Base-by-base conservation (phyloP, 371 early-diverging fungal species). In the Mortierella sp. region DNA sequence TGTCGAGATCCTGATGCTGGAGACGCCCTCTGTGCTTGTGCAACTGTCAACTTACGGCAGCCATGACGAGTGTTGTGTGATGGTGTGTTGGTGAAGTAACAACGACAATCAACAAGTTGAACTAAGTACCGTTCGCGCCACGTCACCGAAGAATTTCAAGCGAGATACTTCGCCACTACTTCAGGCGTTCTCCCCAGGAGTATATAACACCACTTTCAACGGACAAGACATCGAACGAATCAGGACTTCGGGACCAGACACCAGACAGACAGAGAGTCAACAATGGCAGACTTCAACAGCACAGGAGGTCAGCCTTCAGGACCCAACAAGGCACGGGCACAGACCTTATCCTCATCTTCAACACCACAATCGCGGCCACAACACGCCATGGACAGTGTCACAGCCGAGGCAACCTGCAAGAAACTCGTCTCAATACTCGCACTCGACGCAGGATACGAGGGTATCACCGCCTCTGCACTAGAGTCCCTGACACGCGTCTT, bases 381-480 rank as follows among this genome's bases (percentile, higher is more conserved):
- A 44, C 65, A 71, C 40, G 6, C 41, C 52, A 77, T 82, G 78
- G 82, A 82, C 61, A 41, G 72, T 26, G 66, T 16, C 37, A 74
- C 78, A 6, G 78, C 75, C 7, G 78, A 82, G 40, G 82, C 82
- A 9, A 72, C 78, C 0, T 71, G 71, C 66, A 70, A 71, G 44
- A 77, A 77, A 26, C 41, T 77, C 45, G 69, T 82, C 34, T 66
- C 82, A 14, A 48, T 82, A 37, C 70, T 82, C 19, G 82, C 82
- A 9, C 68, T 82, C 31, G 78, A 70, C 39, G 87, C 85, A 10
- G 91, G 91, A 11, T 91, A 88, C 70, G 84, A 89, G 13, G 86
- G 87, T 24, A 87, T 89, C 63, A 84, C 88, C 13, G 80, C 79
- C 55, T 85, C 87, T 34, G 89, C 90, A 1, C 69, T 91, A 10